phyloP scores from a whole-genome alignment of 2,329 filamentous ascomycete genomes.

The Cadophora gregata region DNA sequence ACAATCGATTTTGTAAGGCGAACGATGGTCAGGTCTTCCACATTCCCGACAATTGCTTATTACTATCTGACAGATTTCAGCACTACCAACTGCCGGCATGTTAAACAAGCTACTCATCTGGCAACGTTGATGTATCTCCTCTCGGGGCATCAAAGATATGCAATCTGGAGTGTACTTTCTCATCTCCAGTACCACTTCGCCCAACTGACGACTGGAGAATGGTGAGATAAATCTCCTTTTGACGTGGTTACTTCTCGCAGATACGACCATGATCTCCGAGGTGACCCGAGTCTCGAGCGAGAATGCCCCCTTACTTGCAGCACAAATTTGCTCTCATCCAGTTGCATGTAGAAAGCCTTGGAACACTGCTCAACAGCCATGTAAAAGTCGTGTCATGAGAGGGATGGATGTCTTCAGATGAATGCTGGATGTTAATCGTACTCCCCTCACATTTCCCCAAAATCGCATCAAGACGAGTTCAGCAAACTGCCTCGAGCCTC shows the following conservation, averaged over 20 bases:
- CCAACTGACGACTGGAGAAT: not conserved
- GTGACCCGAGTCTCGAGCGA: not conserved
- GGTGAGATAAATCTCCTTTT: not conserved
- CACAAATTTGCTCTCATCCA: not conserved
- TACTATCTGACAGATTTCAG: not conserved
- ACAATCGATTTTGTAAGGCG: not conserved
- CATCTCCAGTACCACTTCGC: slow-evolving; percentile 8
- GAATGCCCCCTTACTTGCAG: not conserved
- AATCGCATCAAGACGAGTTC: no score
- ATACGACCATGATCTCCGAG: not conserved
- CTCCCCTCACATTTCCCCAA: not conserved
- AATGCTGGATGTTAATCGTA: not conserved
- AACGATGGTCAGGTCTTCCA: not conserved
- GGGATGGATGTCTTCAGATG: not conserved
- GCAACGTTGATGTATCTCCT: not conserved
- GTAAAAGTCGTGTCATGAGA: not conserved
- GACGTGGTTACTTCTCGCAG: not conserved
- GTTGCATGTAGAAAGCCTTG: not conserved
- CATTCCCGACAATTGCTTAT: not conserved
- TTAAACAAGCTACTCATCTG: not conserved
- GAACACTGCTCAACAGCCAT: not conserved
- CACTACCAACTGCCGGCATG: not conserved
- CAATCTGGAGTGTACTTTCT: not conserved
- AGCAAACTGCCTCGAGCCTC: not conserved
- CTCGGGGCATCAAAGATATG: not conserved